Base-by-base conservation (phyloP, 1,284 basidiomycete genomes). In the Agaricales sp. region DNA sequence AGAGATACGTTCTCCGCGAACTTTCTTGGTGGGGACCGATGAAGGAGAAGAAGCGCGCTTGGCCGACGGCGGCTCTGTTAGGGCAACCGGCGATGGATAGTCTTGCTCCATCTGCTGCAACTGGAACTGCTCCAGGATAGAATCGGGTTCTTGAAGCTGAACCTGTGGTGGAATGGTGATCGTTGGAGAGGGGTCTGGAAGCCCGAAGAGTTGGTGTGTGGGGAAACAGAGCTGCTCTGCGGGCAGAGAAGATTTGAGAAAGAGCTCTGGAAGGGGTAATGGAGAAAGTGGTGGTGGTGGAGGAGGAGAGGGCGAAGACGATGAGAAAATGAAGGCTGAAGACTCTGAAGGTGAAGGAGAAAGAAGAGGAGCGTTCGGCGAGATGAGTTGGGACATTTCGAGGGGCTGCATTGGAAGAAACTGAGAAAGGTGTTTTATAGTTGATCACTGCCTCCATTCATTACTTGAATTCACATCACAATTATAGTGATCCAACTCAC, bases 1-100 rank as follows among this genome's bases (percentile, higher is more conserved):
- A 12, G 44, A 41, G 19, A 41, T 41, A 16, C 39, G 39, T 41
- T 41, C 39, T 16, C 39, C 39, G 18, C 39, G 39, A 41, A 41
- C 8, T 41, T 41, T 41, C 18, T 41, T 41, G n/a, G 39, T 41
- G 8, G 39, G 39, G 6, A 41, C 39, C 8, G 8, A n/a, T 4
- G 39, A 18, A 8, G 39, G 39, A 6, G n/a, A 16, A 41, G n/a
- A n/a, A 8, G 13, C 39, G 19, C 39, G 39, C 26, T 30, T 30
- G 26, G 26, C 26, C 26, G 26, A 14, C 14, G 26, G 26, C 6
- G 26, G 26, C 6, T 30, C 26, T 30, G 26, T 14, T 14, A 30
- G 26, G 6, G 14, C 26, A 30, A 30, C 14, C 6, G 26, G 14
- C n/a, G n/a, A n/a, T n/a, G n/a, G n/a, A n/a, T 30, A 14, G 26